A percentile compares a stretch with the other conserved stretches of the same genome.
Conservation (phyloP, 495 filamentous ascomycete genomes). For the Haplographium delicatum region DNA sequence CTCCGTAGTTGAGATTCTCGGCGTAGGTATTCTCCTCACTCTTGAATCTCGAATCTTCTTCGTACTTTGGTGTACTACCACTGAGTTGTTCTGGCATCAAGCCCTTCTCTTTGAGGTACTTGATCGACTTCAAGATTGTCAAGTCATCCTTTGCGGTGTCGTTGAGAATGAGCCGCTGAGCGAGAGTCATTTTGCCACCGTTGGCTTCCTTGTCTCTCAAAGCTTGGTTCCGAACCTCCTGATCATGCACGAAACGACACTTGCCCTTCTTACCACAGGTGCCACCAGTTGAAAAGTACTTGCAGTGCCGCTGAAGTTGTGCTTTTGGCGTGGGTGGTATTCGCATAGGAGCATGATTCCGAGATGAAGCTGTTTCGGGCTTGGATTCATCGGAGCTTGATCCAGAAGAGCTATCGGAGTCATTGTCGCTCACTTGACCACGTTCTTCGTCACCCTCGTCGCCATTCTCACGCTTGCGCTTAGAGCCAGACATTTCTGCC, state of each 20-base stretch:
- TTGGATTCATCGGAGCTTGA: conserved; percentile 33
- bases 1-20: conserved; percentile 23
- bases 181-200: conserved; percentile 49
- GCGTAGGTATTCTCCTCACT: conserved; percentile 17
- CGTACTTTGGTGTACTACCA: conserved; percentile 18
- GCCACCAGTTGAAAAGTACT: conserved; percentile 55
- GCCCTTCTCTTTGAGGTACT: conserved; percentile 43
- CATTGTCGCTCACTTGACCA: conserved; percentile 22
- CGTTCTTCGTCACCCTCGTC: conserved; percentile 52
- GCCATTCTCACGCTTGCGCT: conserved; percentile 50
- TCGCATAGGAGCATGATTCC: conserved; percentile 29
- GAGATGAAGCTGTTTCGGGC: conserved; percentile 43
- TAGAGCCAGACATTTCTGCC: conserved; percentile 28
- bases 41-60: conserved; percentile 9
- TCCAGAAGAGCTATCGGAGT: conserved; percentile 36
- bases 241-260: conserved; percentile 57
- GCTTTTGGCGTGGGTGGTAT: conserved; percentile 32
- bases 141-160: conserved; percentile 54
- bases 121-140: conserved; percentile 47
- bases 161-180: conserved; percentile 49
- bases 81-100: conserved; percentile 25
- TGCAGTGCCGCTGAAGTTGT: conserved; percentile 51
- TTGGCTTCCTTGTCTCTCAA: conserved; percentile 46
- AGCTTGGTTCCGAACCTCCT: conserved; percentile 45
- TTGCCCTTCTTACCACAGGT: conserved; percentile 59